Evolutionary conservation across 257 asterid genomes (phyloP), one percentile per base, ranked within the genome.

Genomic region (Linaria vulgaris): DNA sequence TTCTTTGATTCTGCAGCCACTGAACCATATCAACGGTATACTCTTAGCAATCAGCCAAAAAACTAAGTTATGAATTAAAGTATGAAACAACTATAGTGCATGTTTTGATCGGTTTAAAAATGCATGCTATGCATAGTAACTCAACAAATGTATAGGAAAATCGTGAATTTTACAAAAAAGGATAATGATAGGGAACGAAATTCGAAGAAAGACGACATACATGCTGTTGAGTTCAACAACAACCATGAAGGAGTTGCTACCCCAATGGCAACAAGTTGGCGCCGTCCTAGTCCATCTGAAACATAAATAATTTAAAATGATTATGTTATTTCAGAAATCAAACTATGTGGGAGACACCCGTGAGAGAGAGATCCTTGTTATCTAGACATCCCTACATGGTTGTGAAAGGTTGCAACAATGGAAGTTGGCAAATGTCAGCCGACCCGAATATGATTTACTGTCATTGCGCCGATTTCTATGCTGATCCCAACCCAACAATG

Each of bases 1-100:
- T 90, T 88, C 82, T 83, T 87, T 66, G 74, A 44, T 85, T 85
- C 96, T 82, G 95, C 91, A 81, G 96, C 95, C 80, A 86, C 96
- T 91, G 96, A 88, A 75, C 71, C 82, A 85, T 63, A 80, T 79
- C 85, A 88, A 84, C 62, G 59, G 74, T 66, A 78, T 73, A 78
- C 61, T 66, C 74, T 79, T 77, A 80, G 88, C 81, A 72, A 53
- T 72, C 86, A 74, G 78, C 67, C 75, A n/a, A 51, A 60, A 24
- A 49, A 34, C 10, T 20, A 24, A 13, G 15, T 45, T 20, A 67
- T 19, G 37, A 64, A 70, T 65, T 48, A 55, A 61, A 75, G 66
- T 25, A 69, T 17, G 12, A 41, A 67, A 52, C 57, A 53, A 61
- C 54, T 12, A 49, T 56, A 63, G 17, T n/a, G 6, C 44, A 23